These are phyloP conservation scores for Hirschioporus abietinus DNA, from an alignment of 768 basidiomycete genomes.

Conservation along the genomic window DNA sequence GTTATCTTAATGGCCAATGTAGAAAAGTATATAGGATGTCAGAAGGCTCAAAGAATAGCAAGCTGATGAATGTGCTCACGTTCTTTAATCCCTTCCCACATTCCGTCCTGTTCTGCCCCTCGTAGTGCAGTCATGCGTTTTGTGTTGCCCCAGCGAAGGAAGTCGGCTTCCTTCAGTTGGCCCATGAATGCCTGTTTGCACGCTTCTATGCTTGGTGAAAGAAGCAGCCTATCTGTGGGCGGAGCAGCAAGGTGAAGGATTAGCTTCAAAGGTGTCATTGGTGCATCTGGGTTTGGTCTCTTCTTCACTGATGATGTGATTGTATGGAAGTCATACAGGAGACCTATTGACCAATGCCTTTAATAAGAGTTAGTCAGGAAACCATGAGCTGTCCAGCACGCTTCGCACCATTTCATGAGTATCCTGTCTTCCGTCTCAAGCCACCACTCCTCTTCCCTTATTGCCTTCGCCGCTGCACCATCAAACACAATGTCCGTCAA, in stretches of 20 bases:
- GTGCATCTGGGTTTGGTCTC: conserved; percentile 34
- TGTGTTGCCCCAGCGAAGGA: conserved; percentile 94
- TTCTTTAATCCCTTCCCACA: conserved; percentile 95
- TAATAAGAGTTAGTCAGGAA: conserved; percentile 2
- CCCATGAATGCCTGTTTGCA: conserved; percentile 96
- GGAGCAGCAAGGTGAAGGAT: conserved; percentile 85
- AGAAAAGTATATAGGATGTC: neutral
- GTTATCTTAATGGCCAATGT: conserved; percentile 56
- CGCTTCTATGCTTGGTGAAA: conserved; percentile 74
- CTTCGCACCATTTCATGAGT: conserved; percentile 73
- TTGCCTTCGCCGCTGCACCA: conserved; percentile 64
- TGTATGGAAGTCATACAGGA: conserved; percentile 84
- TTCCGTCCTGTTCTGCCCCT: conserved; percentile 89
- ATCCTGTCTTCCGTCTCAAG: conserved; percentile 86
- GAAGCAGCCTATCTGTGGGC: conserved; percentile 78
- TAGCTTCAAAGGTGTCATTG: conserved; percentile 63
- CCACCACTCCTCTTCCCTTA: conserved; percentile 96
- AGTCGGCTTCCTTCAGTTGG: conserved; percentile 94
- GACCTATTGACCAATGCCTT: conserved; percentile 98
- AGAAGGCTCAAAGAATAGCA: neutral
- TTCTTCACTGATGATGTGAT: conserved; percentile 55
- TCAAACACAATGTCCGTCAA: conserved; percentile 92
- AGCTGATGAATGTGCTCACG: conserved; percentile 47
- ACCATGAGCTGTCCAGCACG: neutral
- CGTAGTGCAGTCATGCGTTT: conserved; percentile 88